phyloP scores from a whole-genome alignment of 306 rosid species.

The Fagus sylvatica region DNA sequence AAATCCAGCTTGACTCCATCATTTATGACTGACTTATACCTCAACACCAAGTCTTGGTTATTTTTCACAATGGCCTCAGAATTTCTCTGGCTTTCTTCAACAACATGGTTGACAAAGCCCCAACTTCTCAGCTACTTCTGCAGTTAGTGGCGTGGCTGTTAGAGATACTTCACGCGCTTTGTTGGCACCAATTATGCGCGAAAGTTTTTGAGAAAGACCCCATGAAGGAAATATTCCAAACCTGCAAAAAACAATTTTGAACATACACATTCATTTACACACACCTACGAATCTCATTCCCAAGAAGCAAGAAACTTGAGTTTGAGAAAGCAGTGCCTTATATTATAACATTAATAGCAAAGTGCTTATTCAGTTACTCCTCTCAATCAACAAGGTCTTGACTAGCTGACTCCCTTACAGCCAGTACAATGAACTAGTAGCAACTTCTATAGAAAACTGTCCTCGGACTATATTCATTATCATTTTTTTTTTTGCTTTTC shows the following conservation, averaged over 20 bases:
- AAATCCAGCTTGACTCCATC: conserved; percentile 85
- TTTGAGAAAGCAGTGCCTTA: too few species aligned
- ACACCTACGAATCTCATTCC: too few species aligned
- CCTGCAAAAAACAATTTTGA: conserved; percentile 32
- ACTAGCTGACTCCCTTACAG: too few species aligned
- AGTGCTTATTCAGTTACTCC: too few species aligned
- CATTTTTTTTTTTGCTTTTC: too few species aligned
- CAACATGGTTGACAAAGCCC: conserved; percentile 91
- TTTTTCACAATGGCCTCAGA: conserved; percentile 59
- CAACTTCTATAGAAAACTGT: too few species aligned
- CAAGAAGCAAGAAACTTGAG: too few species aligned
- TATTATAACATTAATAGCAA: too few species aligned
- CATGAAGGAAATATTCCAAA: conserved; percentile 97
- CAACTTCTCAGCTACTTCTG: conserved; percentile 71
- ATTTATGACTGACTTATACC: conserved; percentile 78
- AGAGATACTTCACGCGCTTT: conserved; percentile 90
- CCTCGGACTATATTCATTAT: too few species aligned
- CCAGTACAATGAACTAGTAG: too few species aligned
- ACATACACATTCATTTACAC: not conserved
- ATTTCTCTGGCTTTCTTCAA: conserved; percentile 75
- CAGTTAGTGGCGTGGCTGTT: conserved; percentile 76
- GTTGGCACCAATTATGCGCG: conserved; percentile 67
- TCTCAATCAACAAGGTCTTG: too few species aligned
- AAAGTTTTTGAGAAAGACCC: conserved; percentile 95
- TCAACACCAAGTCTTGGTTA: conserved; percentile 74